A percentile compares a stretch with the other conserved stretches of the same genome.
Evolutionary conservation across 2,329 filamentous ascomycete species (phyloP).

Genomic region (Aspergillus neoniger): DNA sequence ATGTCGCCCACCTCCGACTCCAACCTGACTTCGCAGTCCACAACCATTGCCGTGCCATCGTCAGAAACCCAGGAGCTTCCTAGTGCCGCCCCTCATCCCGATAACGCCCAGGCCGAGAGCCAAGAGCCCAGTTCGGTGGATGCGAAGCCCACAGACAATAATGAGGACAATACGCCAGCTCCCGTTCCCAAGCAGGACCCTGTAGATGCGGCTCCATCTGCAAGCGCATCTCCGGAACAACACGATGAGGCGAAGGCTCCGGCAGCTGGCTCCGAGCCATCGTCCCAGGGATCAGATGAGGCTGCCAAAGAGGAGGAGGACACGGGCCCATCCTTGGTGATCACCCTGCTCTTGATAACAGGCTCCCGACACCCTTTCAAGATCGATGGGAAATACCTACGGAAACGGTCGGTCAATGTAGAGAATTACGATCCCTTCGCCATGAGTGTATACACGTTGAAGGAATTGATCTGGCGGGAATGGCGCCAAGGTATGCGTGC

Average conservation of each 20-base stretch:
- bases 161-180: constrained; percentile 24
- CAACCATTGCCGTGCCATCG: constrained; percentile 15
- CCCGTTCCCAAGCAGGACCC: constrained; percentile 18
- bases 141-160: constrained; percentile 25
- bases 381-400: constrained; percentile 82
- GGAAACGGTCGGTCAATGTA: constrained; percentile 75
- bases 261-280: constrained; percentile 20
- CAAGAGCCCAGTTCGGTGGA: constrained; percentile 14
- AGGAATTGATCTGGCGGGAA: constrained; percentile 89
- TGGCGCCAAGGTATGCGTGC: constrained; percentile 70
- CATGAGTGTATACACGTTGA: constrained; percentile 90
- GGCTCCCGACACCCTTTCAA: constrained; percentile 87
- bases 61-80: constrained; percentile 14
- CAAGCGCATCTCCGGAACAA: constrained; percentile 22
- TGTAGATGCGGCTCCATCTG: constrained; percentile 13
- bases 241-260: constrained; percentile 27
- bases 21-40: constrained; percentile 20
- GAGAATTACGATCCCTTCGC: constrained; percentile 79
- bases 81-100: constrained; percentile 16
- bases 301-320: constrained; percentile 41
- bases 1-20: constrained; percentile 21
- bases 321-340: constrained; percentile 48
- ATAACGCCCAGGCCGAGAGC: constrained; percentile 13
- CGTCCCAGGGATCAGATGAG: constrained; percentile 30
- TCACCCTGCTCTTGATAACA: constrained; percentile 79